phyloP scores from a whole-genome alignment of 2,329 filamentous ascomycete genomes.

The Neocatenulostroma microsporum region DNA sequence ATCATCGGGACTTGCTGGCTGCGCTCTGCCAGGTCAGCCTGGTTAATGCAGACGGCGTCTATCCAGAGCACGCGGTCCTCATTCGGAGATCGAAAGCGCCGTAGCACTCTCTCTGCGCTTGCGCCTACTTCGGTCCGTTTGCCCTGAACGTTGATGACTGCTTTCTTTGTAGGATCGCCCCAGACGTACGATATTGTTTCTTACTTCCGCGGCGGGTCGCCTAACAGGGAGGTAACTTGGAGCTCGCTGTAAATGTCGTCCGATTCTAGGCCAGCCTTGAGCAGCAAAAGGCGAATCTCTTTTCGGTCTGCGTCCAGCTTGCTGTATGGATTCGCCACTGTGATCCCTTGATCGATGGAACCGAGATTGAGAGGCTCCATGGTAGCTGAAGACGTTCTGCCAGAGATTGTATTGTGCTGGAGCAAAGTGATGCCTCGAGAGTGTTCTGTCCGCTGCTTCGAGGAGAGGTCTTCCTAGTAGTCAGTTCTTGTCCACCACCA shows the following conservation, averaged over 20 bases:
- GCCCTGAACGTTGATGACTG: not conserved
- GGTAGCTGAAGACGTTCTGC: too few species aligned
- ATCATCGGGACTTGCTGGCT: not conserved
- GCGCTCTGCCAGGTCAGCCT: not conserved
- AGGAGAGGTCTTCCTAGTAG: too few species aligned
- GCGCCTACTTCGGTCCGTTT: not conserved
- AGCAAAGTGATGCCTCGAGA: too few species aligned
- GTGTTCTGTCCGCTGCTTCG: too few species aligned
- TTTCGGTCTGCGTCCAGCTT: not conserved
- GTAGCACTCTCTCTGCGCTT: not conserved
- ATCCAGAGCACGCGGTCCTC: not conserved
- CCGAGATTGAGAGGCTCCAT: too few species aligned
- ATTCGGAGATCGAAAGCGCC: not conserved
- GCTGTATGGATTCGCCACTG: too few species aligned
- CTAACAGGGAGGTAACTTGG: not conserved
- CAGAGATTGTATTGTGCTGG: too few species aligned
- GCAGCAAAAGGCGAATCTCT: not conserved
- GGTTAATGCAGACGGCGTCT: constrained; percentile 3
- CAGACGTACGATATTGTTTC: constrained; percentile 1
- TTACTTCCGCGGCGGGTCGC: not conserved
- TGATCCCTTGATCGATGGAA: too few species aligned
- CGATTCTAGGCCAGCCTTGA: not conserved
- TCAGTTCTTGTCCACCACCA: too few species aligned
- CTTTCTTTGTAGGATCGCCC: not conserved
- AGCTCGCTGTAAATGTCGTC: constrained; percentile 1